These are phyloP conservation scores for Pseudogymnoascus sp. DNA, from an alignment of 2,329 filamentous ascomycete species.

Conservation along the genomic window DNA sequence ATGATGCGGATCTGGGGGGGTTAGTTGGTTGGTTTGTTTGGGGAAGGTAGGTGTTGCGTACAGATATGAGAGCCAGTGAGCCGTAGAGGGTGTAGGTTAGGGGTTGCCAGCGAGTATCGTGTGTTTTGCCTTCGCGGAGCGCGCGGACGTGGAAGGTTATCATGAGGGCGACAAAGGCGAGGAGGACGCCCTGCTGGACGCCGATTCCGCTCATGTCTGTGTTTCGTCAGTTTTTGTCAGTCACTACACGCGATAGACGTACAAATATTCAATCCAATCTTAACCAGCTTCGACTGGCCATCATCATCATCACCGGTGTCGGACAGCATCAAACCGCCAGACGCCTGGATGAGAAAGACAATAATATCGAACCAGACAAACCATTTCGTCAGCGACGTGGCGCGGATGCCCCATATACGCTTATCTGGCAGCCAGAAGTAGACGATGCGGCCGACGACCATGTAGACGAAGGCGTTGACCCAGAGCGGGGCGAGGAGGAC, in stretches of 20 bases:
- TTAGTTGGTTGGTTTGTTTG: background rate
- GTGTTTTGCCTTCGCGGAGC: constrained; percentile 11
- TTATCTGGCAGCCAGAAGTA: constrained; percentile 30
- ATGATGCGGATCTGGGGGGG: constrained; percentile 42
- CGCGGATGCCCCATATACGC: constrained; percentile 27
- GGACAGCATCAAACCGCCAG: constrained; percentile 30
- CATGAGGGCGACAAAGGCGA: constrained; percentile 26
- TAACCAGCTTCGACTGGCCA: background rate
- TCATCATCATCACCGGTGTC: constrained; percentile 17
- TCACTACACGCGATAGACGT: background rate
- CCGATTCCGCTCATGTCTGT: constrained; percentile 34
- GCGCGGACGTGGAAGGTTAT: constrained; percentile 27
- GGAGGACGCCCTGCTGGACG: constrained; percentile 30
- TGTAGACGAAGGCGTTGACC: constrained; percentile 28
- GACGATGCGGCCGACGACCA: constrained; percentile 28
- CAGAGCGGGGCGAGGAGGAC: constrained; percentile 31
- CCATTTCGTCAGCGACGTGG: constrained; percentile 32
- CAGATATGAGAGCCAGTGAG: background rate
- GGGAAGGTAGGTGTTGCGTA: background rate
- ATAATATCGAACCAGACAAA: constrained; percentile 42
- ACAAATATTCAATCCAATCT: background rate
- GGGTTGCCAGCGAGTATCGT: constrained; percentile 8
- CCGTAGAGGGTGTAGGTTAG: background rate
- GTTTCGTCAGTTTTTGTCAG: background rate
- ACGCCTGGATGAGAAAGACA: constrained; percentile 39